Percentiles rank a stretch among this genome's conserved stretches.
These are phyloP conservation scores for Trichosporon sp. DNA, from an alignment of 1,284 basidiomycete species.

Conservation along the genomic window DNA sequence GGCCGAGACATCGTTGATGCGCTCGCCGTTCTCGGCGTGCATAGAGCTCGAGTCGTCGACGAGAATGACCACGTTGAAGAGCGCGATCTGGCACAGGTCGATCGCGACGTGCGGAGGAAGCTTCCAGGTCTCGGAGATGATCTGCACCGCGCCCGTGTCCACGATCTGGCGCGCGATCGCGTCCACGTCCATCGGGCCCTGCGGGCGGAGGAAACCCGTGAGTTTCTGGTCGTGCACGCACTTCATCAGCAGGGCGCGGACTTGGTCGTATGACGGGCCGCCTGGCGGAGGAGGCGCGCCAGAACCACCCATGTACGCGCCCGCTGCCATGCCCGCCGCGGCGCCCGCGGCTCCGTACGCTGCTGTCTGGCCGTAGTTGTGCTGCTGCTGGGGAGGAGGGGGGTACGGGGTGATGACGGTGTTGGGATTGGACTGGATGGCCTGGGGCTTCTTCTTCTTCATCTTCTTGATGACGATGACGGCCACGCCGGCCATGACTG, in stretches of 20 bases:
- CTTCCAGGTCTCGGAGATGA: constrained; percentile 56
- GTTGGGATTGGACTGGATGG: constrained; percentile 14
- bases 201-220: constrained; percentile 56
- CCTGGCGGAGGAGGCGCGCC: constrained; percentile 13
- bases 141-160: constrained; percentile 53
- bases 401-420: constrained; percentile 9
- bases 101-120: constrained; percentile 58
- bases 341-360: constrained; percentile 18
- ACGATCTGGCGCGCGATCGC: constrained; percentile 56
- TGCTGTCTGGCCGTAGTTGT: background rate
- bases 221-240: constrained; percentile 57
- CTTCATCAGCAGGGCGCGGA: constrained; percentile 40
- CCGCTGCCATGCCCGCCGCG: background rate
- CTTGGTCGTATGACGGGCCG: constrained; percentile 17
- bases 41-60: constrained; percentile 58
- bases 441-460: constrained; percentile 21
- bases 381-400: constrained; percentile 13
- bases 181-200: constrained; percentile 54
- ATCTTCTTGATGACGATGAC: constrained; percentile 25
- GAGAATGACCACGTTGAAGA: constrained; percentile 56
- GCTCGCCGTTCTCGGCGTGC: constrained; percentile 51
- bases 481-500: constrained; percentile 26
- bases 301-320: constrained; percentile 4
- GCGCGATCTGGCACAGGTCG: constrained; percentile 56
- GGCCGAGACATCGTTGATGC: constrained; percentile 58